phyloP scores from a whole-genome alignment of 257 asterid species.

The Orobanche coerulescens region DNA sequence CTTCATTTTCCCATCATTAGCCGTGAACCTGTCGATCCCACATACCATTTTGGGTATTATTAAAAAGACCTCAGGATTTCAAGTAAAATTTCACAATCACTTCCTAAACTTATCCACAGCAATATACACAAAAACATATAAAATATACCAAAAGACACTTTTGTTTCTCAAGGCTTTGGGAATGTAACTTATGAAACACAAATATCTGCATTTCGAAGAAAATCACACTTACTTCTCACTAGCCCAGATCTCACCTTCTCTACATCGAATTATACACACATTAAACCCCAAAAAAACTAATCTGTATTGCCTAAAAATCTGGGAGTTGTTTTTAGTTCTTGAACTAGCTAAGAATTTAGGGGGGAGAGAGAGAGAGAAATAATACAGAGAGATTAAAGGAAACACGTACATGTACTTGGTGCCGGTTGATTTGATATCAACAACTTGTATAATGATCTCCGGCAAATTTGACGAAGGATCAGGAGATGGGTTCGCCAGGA shows the following conservation, averaged over 20 bases:
- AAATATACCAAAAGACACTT: no score
- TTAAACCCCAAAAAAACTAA: neutral
- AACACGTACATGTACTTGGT: constrained; percentile 41
- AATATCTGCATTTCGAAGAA: neutral
- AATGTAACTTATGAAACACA: no score
- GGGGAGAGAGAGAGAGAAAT: no score
- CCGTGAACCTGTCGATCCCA: constrained; percentile 48
- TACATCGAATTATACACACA: no score
- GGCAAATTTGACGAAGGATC: constrained; percentile 54
- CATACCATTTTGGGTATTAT: neutral
- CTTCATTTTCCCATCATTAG: constrained; percentile 77
- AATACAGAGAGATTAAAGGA: neutral
- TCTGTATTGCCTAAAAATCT: no score
- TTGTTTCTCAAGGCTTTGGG: no score
- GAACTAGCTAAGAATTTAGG: neutral
- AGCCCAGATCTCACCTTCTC: neutral
- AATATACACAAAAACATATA: neutral
- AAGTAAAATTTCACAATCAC: neutral
- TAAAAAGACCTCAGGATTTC: neutral
- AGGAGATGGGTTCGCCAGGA: constrained; percentile 72
- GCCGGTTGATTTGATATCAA: constrained; percentile 69
- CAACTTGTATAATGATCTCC: constrained; percentile 63
- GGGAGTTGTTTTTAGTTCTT: no score
- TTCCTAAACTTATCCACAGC: no score
- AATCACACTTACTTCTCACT: neutral